These are phyloP conservation scores for Exophiala aquamarina DNA, from an alignment of 2,329 filamentous ascomycete genomes.

Conservation along the genomic window DNA sequence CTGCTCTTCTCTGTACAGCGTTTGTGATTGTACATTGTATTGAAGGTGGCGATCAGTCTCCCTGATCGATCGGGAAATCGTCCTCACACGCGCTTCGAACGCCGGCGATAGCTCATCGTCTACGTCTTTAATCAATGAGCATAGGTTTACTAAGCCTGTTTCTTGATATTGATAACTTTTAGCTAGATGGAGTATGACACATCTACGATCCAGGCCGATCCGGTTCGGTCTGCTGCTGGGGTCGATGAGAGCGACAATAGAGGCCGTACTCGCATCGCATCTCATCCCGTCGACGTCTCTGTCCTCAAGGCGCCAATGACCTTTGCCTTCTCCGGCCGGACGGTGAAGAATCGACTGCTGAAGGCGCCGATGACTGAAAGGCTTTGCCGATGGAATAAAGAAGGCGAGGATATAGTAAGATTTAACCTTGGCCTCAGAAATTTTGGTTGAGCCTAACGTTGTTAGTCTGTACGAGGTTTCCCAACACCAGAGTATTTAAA, in stretches of 20 bases:
- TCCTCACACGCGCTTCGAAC: no score
- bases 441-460: constrained; percentile 28
- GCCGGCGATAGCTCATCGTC: no score
- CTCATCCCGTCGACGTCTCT: constrained; percentile 32
- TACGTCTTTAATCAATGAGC: no score
- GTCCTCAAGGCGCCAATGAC: constrained; percentile 48
- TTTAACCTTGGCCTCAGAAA: background rate
- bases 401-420: constrained; percentile 21
- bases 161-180: background rate
- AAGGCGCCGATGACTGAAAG: constrained; percentile 69
- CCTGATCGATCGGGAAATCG: no score
- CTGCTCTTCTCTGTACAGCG: no score
- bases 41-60: no score
- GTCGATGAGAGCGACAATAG: constrained; percentile 7
- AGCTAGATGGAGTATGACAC: constrained; percentile 23
- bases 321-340: constrained; percentile 54
- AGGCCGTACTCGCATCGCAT: constrained; percentile 14
- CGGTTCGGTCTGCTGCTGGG: constrained; percentile 1
- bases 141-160: no score
- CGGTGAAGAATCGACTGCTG: constrained; percentile 63
- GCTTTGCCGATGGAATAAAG: constrained; percentile 58
- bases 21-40: no score
- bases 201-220: constrained; percentile 9
- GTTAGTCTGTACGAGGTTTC: constrained; percentile 53
- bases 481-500: constrained; percentile 56